phyloP scores from a whole-genome alignment of 805 yeast species.

The Saccharomyces mikatae region DNA sequence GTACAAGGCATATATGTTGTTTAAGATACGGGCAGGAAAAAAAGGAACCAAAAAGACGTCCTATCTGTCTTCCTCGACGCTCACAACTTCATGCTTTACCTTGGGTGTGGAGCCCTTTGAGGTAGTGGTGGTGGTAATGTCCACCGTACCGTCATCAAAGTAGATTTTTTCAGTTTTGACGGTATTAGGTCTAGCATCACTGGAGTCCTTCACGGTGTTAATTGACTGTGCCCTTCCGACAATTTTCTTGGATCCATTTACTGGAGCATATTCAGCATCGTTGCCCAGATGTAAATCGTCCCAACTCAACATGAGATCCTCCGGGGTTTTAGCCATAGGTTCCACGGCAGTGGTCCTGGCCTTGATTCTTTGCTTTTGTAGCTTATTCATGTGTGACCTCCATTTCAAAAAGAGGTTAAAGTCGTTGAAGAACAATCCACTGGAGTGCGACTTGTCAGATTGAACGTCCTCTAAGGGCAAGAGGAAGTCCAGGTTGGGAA shows the following conservation, averaged over 20 bases:
- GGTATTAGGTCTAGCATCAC: conserved; percentile 40
- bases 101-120: neutral
- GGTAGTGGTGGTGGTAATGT: conserved; percentile 2
- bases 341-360: neutral
- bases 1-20: neutral
- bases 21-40: neutral
- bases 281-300: conserved; percentile 3
- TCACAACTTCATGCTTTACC: neutral
- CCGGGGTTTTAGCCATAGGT: conserved; percentile 12
- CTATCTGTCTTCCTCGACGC: neutral
- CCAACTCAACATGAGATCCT: conserved; percentile 17
- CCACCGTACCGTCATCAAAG: conserved; percentile 36
- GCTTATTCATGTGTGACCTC: conserved; percentile 47
- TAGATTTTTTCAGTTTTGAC: conserved; percentile 31
- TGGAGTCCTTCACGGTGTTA: conserved; percentile 24
- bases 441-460: conserved; percentile 34
- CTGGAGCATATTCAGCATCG: neutral
- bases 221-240: conserved; percentile 35
- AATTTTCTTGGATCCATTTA: conserved; percentile 16
- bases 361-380: conserved; percentile 14
- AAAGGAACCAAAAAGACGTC: neutral
- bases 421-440: conserved; percentile 56
- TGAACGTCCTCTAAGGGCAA: conserved; percentile 56
- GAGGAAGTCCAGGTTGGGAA: conserved; percentile 28
- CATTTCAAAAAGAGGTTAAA: conserved; percentile 61